Evolutionary conservation across 2,329 filamentous ascomycete genomes (phyloP), one percentile per base, ranked within the genome.

Genomic region (Cylindrodendrum hubeiense): DNA sequence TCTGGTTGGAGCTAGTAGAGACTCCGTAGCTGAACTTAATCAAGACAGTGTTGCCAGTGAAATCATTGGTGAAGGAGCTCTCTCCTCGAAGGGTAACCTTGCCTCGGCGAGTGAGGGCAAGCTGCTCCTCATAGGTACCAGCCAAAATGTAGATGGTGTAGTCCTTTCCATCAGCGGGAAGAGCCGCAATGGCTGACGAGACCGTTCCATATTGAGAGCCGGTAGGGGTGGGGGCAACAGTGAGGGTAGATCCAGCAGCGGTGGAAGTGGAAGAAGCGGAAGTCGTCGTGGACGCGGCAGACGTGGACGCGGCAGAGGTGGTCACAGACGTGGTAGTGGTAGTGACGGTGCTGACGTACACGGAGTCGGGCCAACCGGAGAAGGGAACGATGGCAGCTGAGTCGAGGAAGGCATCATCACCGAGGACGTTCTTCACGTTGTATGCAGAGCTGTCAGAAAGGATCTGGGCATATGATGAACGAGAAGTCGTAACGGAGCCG

Each of bases 381-480:
- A 77, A 77, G 2, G 75, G 70, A 2, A 72, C 74, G 7, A 78
- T 70, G 4, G 76, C 73, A 39, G 70, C 61, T 24, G 71, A 68
- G 44, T 79, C 77, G 10, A 79, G 68, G 77, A 77, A 79, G 52
- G 68, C 66, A 21, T 75, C 71, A n/a, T 77, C 73, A 13, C 75
- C 75, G 12, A 79, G 66, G 6, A 78, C 63, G 33, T 68, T 71
- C 3, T 82, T 83, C 3, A 77, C 81, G 1, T 79, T 89, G 63
- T 79, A 75, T 67, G 90, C 87, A 66, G 91, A 86, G 64, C 77
- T 84, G 51, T 82, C 72, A 1, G 79, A 80, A 52, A 69, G 59
- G 1, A 77, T 51, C 10, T 71, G 71, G 2, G 60, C 74, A 7
- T 49, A 62, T 19, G 75, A 72, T 2, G 64, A 56, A 17, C 77